phyloP scores from a whole-genome alignment of 2,329 filamentous ascomycete genomes.

The Pseudocercospora pini-densiflorae region DNA sequence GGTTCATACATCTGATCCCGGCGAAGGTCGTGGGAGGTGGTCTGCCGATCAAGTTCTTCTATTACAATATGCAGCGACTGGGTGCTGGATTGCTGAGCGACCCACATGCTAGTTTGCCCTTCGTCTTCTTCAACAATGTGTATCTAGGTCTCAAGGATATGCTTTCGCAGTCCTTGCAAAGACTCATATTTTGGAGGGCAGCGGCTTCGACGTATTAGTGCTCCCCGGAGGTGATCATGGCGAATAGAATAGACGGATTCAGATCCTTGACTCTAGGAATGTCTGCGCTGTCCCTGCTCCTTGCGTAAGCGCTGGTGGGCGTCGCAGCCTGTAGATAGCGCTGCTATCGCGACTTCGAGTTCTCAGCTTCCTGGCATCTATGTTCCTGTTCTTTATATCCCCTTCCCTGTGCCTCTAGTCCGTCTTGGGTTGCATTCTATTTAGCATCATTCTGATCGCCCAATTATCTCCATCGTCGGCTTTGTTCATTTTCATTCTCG shows the following conservation, averaged over 20 bases:
- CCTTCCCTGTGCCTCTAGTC: too few species aligned
- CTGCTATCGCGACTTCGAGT: too few species aligned
- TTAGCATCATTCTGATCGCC: neutral
- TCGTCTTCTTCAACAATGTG: constrained; percentile 24
- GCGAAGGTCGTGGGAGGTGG: constrained; percentile 40
- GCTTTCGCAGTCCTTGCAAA: constrained; percentile 4
- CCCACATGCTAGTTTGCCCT: constrained; percentile 40
- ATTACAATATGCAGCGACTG: constrained; percentile 42
- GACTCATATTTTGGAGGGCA: constrained; percentile 12
- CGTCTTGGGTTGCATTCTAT: too few species aligned
- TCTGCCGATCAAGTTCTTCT: constrained; percentile 42
- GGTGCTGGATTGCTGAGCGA: constrained; percentile 37
- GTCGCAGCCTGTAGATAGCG: too few species aligned
- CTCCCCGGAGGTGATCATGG: too few species aligned
- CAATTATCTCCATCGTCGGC: neutral
- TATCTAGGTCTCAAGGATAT: constrained; percentile 11
- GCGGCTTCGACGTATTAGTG: neutral
- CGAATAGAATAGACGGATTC: too few species aligned
- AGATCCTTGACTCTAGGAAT: too few species aligned
- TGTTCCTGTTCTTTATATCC: too few species aligned
- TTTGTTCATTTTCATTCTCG: neutral
- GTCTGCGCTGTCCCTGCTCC: too few species aligned
- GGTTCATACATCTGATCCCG: constrained; percentile 40
- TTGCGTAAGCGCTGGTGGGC: too few species aligned
- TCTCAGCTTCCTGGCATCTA: too few species aligned